phyloP scores from a whole-genome alignment of 2,329 filamentous ascomycete genomes.

The Ambrosiella beaveri region DNA sequence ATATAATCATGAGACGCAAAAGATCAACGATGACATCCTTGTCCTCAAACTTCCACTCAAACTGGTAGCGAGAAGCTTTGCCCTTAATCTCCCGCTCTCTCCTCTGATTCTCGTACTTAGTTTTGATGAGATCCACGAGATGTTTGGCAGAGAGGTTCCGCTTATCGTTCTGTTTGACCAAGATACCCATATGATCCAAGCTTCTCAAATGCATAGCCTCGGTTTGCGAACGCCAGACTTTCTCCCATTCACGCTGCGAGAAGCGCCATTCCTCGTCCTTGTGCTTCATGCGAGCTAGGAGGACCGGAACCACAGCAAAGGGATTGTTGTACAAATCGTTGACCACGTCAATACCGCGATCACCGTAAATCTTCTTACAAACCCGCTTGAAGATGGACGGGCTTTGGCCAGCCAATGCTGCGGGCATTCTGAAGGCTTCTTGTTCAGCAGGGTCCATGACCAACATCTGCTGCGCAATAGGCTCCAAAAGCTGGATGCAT shows the following conservation, averaged over 20 bases:
- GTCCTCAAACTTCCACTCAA: constrained; percentile 57
- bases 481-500: constrained; percentile 89
- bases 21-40: constrained; percentile 48
- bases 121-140: constrained; percentile 77
- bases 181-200: constrained; percentile 88
- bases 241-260: constrained; percentile 94
- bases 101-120: constrained; percentile 79
- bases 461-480: constrained; percentile 78
- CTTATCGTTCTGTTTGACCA: constrained; percentile 79
- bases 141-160: constrained; percentile 80
- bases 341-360: constrained; percentile 70
- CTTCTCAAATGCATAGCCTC: constrained; percentile 91
- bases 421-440: constrained; percentile 58
- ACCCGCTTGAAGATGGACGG: constrained; percentile 94
- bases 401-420: constrained; percentile 76
- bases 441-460: constrained; percentile 60
- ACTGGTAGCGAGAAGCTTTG: constrained; percentile 51
- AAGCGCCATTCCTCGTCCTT: constrained; percentile 98
- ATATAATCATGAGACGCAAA: constrained; percentile 45
- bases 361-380: constrained; percentile 93
- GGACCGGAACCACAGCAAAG: constrained; percentile 71
- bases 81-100: constrained; percentile 48
- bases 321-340: constrained; percentile 72
- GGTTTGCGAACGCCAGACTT: constrained; percentile 94
- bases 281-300: constrained; percentile 78